These are phyloP conservation scores for Coffea canephora DNA, from an alignment of 257 asterid species.

Conservation along the genomic window DNA sequence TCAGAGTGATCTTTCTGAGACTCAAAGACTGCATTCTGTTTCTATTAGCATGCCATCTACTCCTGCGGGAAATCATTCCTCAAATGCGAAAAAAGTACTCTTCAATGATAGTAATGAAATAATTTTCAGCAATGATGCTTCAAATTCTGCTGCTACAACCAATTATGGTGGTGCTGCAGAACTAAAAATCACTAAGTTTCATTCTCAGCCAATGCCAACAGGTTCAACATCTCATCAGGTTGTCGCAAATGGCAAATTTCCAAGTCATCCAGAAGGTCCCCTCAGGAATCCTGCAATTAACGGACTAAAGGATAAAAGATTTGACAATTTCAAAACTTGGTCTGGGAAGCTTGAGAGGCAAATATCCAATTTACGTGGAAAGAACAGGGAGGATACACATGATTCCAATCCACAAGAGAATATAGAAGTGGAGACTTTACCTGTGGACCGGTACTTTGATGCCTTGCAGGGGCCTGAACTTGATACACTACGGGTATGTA, in stretches of 20 bases:
- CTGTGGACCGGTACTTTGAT: conserved; percentile 68
- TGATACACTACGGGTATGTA: conserved; percentile 62
- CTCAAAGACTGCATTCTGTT: conserved; percentile 26
- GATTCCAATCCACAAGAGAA: conserved; percentile 27
- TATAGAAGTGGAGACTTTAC: conserved; percentile 37
- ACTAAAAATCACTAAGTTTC: conserved; percentile 25
- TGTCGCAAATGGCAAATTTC: conserved; percentile 19
- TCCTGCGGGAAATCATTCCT: conserved; percentile 34
- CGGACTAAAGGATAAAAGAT: conserved; percentile 47
- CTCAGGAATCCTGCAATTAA: conserved; percentile 35
- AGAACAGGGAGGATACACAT: conserved; percentile 27
- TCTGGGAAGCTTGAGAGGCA: conserved; percentile 76
- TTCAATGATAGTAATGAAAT: conserved; percentile 26
- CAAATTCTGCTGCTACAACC: conserved; percentile 13
- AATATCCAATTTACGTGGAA: conserved; percentile 49
- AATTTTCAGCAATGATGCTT: not conserved
- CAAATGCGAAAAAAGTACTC: conserved; percentile 34
- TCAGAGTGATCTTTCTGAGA: conserved; percentile 11
- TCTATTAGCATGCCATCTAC: conserved; percentile 79
- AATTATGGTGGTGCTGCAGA: not conserved
- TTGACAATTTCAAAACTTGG: conserved; percentile 80
- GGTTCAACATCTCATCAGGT: conserved; percentile 28
- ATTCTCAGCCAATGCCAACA: conserved; percentile 65
- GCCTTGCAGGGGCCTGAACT: conserved; percentile 89
- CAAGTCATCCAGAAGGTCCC: conserved; percentile 21